Conservation (phyloP, 169 alveolate species). For the Amoebophrya sp. region DNA sequence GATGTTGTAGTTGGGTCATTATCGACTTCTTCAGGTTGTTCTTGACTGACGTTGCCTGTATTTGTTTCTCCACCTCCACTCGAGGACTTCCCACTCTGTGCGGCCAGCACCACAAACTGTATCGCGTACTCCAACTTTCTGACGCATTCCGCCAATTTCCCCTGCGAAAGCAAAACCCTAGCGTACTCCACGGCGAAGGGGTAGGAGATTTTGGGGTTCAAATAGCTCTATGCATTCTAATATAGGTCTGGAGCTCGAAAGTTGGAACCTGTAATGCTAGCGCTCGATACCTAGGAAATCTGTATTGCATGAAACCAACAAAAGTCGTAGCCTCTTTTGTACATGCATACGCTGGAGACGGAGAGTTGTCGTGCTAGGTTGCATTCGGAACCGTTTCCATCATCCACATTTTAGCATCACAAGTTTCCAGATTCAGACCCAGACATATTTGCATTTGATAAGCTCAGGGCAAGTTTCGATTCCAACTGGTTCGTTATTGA, state of each 20-base stretch:
- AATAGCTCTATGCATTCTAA: neutral
- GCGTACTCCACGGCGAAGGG: neutral
- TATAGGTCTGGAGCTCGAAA: neutral
- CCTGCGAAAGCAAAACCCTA: neutral
- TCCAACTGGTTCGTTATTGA: neutral
- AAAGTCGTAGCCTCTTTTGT: neutral
- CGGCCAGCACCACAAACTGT: neutral
- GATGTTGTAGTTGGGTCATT: too few species aligned
- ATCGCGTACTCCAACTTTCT: neutral
- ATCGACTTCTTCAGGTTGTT: too few species aligned
- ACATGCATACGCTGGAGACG: neutral
- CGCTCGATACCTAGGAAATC: neutral
- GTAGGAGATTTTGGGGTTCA: neutral
- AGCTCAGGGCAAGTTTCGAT: neutral
- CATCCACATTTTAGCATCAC: neutral
- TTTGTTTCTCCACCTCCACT: neutral
- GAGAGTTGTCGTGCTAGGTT: neutral
- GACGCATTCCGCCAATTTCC: neutral
- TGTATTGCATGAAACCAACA: too few species aligned
- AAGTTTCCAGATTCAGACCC: neutral
- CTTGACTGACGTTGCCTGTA: neutral
- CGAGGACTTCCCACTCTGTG: neutral
- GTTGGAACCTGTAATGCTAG: neutral
- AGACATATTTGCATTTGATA: neutral
- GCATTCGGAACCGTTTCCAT: neutral